A percentile compares a stretch with the other conserved stretches of the same genome.
phyloP scores from a whole-genome alignment of 2,329 filamentous ascomycete genomes.

The Fusarium marasasianum region DNA sequence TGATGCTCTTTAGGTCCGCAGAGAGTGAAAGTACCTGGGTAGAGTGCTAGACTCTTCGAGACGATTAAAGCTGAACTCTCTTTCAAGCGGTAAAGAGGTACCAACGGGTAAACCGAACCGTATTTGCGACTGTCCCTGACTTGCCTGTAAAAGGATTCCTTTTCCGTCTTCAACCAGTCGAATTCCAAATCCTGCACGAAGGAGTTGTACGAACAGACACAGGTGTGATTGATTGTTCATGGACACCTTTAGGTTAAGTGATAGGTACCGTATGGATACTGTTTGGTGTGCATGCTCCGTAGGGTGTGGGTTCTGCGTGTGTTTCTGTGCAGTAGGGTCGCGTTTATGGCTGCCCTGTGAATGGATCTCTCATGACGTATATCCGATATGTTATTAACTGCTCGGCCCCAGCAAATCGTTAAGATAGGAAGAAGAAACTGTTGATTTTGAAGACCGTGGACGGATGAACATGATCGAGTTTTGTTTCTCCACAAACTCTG shows the following conservation, averaged over 20 bases:
- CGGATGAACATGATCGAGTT: not conserved
- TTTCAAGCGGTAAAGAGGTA: constrained; percentile 15
- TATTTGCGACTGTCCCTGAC: constrained; percentile 24
- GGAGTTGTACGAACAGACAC: not conserved
- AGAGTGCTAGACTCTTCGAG: constrained; percentile 26
- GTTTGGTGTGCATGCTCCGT: not conserved
- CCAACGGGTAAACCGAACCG: constrained; percentile 16
- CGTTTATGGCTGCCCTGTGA: constrained; percentile 16
- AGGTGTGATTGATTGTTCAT: not conserved
- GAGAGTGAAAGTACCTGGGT: not conserved
- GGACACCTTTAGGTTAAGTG: not conserved
- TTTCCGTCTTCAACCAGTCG: not conserved
- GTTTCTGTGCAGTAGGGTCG: constrained; percentile 30
- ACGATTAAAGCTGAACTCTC: constrained; percentile 29
- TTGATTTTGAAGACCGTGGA: not conserved
- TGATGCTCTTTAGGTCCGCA: constrained; percentile 8
- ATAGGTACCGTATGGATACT: not conserved
- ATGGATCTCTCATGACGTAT: constrained; percentile 32
- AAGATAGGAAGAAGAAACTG: not conserved
- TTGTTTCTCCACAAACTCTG: not conserved
- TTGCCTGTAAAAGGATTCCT: constrained; percentile 3
- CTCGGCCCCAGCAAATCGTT: not conserved
- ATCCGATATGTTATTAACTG: constrained; percentile 4
- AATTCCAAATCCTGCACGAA: not conserved
- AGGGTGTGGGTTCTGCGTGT: constrained; percentile 4